Evolutionary conservation across 257 asterid species (phyloP).

Genomic region (Anisodus tanguticus): DNA sequence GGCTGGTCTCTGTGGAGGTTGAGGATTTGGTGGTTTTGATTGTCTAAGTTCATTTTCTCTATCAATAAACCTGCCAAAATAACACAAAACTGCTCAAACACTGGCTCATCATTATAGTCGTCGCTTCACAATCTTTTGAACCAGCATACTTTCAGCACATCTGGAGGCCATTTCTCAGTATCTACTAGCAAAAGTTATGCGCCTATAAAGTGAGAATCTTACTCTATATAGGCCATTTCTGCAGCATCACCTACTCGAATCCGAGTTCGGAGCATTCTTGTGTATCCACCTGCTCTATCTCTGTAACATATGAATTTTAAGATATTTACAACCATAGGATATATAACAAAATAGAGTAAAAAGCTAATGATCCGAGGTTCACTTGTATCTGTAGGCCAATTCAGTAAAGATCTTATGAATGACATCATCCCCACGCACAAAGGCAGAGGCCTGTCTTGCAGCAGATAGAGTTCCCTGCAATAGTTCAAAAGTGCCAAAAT

Average conservation of each 20-base stretch:
- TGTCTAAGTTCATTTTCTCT: conserved; percentile 94
- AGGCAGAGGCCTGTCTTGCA: conserved; percentile 86
- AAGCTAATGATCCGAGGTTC: conserved; percentile 36
- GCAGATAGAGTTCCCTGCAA: conserved; percentile 83
- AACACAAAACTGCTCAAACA: neutral
- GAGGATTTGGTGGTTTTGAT: conserved; percentile 81
- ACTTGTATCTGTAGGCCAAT: conserved; percentile 94
- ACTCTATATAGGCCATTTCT: conserved; percentile 91
- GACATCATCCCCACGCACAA: conserved; percentile 94
- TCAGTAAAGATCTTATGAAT: conserved; percentile 91
- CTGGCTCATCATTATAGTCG: neutral
- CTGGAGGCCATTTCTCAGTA: conserved; percentile 17
- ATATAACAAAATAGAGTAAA: neutral
- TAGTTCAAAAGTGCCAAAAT: conserved; percentile 24
- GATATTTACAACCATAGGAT: conserved; percentile 22
- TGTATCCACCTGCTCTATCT: conserved; percentile 90
- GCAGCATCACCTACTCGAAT: conserved; percentile 98
- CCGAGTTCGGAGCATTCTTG: conserved; percentile 88
- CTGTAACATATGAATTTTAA: conserved; percentile 28
- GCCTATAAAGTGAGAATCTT: conserved; percentile 32
- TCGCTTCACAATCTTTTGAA: neutral
- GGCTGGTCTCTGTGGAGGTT: conserved; percentile 68
- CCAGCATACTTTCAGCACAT: neutral
- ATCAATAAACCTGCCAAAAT: conserved; percentile 72
- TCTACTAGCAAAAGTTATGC: neutral